These are phyloP conservation scores for Scutellaria baicalensis DNA, from an alignment of 257 asterid genomes.

Conservation along the genomic window DNA sequence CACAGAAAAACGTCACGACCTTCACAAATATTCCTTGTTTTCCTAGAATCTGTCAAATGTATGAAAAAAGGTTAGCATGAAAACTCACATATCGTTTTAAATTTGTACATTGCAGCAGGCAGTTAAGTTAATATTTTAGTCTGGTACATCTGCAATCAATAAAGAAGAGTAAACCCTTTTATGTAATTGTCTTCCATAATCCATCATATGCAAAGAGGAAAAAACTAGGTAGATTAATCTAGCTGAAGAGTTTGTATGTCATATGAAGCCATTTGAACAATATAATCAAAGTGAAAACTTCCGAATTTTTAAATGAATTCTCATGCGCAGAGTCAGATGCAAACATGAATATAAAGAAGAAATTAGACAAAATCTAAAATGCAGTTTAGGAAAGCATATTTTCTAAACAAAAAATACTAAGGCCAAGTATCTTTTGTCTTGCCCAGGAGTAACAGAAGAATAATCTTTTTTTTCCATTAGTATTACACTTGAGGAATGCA, in stretches of 20 bases:
- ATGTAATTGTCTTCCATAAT: too few relatives aligned
- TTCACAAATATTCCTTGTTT: too few relatives aligned
- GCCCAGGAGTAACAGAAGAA: not conserved
- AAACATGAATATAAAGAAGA: not conserved
- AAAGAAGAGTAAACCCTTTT: too few relatives aligned
- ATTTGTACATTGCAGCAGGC: too few relatives aligned
- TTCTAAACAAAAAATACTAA: not conserved
- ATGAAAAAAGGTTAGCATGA: too few relatives aligned
- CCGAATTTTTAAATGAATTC: not conserved
- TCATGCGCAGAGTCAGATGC: not conserved
- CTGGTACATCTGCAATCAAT: too few relatives aligned
- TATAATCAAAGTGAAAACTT: not conserved
- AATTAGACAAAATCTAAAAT: not conserved
- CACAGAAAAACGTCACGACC: too few relatives aligned
- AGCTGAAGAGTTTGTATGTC: not conserved
- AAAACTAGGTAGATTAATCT: conserved; percentile 4
- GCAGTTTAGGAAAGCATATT: not conserved
- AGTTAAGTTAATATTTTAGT: too few relatives aligned
- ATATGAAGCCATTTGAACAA: not conserved
- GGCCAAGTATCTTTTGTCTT: not conserved
- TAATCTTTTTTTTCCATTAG: not conserved
- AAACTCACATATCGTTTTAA: too few relatives aligned
- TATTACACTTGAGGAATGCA: too few relatives aligned
- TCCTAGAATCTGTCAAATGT: too few relatives aligned
- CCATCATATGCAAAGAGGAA: too few relatives aligned